These are phyloP conservation scores for Saxophila tyrrhenica DNA, from an alignment of 495 filamentous ascomycete genomes.

Conservation along the genomic window DNA sequence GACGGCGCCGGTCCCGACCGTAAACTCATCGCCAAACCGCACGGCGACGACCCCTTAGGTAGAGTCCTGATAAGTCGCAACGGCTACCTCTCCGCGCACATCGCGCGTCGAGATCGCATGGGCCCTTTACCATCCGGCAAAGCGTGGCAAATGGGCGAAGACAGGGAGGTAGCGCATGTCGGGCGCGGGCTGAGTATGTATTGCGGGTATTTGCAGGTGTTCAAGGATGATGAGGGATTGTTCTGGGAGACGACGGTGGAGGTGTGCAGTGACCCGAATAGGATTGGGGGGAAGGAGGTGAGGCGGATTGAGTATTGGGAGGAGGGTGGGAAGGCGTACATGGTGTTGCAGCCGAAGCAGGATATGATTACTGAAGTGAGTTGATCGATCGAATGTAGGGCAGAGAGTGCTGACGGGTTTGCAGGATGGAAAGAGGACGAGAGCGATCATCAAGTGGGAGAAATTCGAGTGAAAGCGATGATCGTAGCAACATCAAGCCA, in stretches of 20 bases:
- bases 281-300: constrained; percentile 7
- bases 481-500: too few relatives aligned
- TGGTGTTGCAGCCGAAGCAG: constrained; percentile 8
- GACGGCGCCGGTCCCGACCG: constrained; percentile 1
- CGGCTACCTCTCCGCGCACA: constrained; percentile 12
- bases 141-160: constrained; percentile 5
- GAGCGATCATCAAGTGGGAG: constrained; percentile 14
- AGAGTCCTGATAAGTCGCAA: constrained; percentile 5
- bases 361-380: constrained; percentile 14
- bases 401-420: neutral
- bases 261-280: constrained; percentile 6
- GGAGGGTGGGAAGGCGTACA: constrained; percentile 8
- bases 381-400: neutral
- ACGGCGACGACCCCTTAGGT: constrained; percentile 13
- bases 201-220: constrained; percentile 14
- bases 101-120: constrained; percentile 5
- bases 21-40: constrained; percentile 15
- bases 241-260: constrained; percentile 15
- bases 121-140: constrained; percentile 10
- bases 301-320: constrained; percentile 7
- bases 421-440: constrained; percentile 9
- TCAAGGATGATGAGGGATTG: constrained; percentile 6
- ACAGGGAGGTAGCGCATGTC: constrained; percentile 13
- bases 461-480: constrained; percentile 14
- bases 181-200: constrained; percentile 11